Evolutionary conservation across 129 eudicot genomes (phyloP).

Genomic region (Lonicera japonica): DNA sequence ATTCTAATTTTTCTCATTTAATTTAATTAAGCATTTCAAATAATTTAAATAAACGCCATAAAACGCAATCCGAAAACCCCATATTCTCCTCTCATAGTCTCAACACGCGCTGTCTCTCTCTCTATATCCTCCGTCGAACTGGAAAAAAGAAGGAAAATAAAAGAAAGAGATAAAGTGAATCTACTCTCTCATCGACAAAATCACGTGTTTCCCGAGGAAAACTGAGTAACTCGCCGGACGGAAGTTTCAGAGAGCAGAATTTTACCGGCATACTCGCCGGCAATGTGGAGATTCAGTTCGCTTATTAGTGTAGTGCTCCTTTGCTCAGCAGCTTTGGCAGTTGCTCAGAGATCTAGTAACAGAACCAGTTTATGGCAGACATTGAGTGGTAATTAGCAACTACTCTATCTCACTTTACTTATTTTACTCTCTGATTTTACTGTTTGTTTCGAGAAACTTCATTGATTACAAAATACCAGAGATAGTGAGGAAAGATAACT

Average conservation of each 20-base stretch:
- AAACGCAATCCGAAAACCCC: neutral
- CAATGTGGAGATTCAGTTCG: constrained; percentile 29
- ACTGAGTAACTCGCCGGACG: neutral
- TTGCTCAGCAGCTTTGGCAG: constrained; percentile 14
- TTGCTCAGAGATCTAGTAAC: constrained; percentile 30
- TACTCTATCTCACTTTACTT: neutral
- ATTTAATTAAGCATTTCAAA: neutral
- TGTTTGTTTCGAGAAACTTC: neutral
- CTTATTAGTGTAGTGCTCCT: constrained; percentile 20
- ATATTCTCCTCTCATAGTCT: neutral
- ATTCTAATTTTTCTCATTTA: no score
- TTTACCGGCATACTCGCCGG: constrained; percentile 7
- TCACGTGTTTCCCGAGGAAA: constrained; percentile 1
- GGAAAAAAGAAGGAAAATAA: neutral
- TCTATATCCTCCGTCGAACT: neutral
- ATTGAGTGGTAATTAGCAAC: constrained; percentile 10
- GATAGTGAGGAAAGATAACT: neutral
- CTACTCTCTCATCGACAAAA: neutral
- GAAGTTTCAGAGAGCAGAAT: neutral
- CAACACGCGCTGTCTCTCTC: neutral
- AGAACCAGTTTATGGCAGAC: constrained; percentile 29
- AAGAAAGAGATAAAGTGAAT: neutral
- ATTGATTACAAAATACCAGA: neutral
- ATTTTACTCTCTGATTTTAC: neutral
- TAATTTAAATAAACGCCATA: neutral